Evolutionary conservation across 129 eudicot species (phyloP).

Genomic region (Dittrichia graveolens): DNA sequence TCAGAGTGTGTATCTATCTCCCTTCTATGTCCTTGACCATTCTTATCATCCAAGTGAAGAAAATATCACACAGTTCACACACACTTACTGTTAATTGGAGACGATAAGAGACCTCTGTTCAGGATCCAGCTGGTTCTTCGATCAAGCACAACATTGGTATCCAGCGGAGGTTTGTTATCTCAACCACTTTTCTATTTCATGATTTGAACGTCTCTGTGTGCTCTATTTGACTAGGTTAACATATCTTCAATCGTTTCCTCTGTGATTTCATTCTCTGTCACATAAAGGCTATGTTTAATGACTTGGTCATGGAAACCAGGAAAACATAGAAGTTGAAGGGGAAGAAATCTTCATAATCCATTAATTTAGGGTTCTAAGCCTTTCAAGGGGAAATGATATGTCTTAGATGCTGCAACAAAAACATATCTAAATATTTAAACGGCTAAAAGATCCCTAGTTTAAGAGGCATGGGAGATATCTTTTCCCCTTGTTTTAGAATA

Average conservation of each 20-base stretch:
- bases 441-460: too few relatives aligned
- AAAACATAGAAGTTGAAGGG: neutral
- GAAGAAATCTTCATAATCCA: too few relatives aligned
- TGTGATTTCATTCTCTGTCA: neutral
- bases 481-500: too few relatives aligned
- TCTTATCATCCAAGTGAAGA: neutral
- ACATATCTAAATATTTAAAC: too few relatives aligned
- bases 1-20: neutral
- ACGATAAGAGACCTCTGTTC: neutral
- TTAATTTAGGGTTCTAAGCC: too few relatives aligned
- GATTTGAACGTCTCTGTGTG: neutral
- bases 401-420: too few relatives aligned
- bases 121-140: neutral
- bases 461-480: too few relatives aligned
- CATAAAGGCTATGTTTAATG: neutral
- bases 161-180: conserved; percentile 21
- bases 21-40: neutral
- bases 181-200: neutral
- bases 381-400: too few relatives aligned
- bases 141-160: neutral
- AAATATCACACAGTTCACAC: neutral
- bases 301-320: neutral
- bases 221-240: neutral
- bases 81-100: neutral
- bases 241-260: neutral